Percentiles rank a stretch among this genome's conserved stretches.
Conservation (phyloP, 2,329 filamentous ascomycete genomes). For the Magnaporthiopsis incrustans region DNA sequence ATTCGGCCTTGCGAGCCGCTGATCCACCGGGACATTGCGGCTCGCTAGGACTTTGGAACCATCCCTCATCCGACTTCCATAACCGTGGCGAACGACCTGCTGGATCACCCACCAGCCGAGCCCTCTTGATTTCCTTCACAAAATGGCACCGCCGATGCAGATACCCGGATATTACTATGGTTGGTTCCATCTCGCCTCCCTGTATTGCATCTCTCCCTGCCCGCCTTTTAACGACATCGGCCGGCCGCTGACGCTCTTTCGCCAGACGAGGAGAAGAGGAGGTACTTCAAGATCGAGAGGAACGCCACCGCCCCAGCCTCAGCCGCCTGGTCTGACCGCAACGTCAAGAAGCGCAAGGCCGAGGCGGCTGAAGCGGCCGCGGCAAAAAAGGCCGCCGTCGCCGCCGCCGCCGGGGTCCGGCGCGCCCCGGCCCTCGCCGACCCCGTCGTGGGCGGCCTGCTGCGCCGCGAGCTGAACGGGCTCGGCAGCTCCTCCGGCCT, state of each 20-base stretch:
- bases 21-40: too few species aligned
- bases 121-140: not conserved
- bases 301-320: slow-evolving; percentile 40
- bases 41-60: not conserved
- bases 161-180: slow-evolving; percentile 51
- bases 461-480: slow-evolving; percentile 22
- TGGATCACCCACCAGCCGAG: not conserved
- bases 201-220: not conserved
- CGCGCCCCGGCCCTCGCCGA: slow-evolving; percentile 22
- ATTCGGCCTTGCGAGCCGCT: too few species aligned
- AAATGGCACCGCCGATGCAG: slow-evolving; percentile 11
- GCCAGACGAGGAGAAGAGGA: slow-evolving; percentile 46
- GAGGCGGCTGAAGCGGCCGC: slow-evolving; percentile 27
- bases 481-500: slow-evolving; percentile 12
- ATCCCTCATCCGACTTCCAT: not conserved
- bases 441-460: slow-evolving; percentile 23
- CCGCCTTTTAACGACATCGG: not conserved
- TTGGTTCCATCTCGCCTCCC: slow-evolving; percentile 16
- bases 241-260: not conserved
- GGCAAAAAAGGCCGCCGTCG: not conserved
- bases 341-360: slow-evolving; percentile 46
- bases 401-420: slow-evolving; percentile 16
- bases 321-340: slow-evolving; percentile 47
- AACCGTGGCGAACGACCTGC: not conserved
- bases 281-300: slow-evolving; percentile 60